A percentile compares a stretch with the other conserved stretches of the same genome.
phyloP scores from a whole-genome alignment of 805 yeast genomes.

The Kluyveromyces nonfermentans region DNA sequence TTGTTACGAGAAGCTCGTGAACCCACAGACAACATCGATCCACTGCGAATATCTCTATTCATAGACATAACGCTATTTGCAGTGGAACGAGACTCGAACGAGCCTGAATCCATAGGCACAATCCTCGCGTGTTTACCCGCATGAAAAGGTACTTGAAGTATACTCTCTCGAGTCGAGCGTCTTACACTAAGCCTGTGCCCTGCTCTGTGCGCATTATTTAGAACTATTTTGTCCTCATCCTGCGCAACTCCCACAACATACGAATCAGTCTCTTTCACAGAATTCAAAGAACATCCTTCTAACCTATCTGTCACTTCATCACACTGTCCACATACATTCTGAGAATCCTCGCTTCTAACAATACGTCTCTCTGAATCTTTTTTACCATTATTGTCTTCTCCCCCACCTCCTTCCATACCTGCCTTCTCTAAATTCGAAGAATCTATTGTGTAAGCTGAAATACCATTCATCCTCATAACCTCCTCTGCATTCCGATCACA shows the following conservation, averaged over 20 bases:
- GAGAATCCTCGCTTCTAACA: not conserved
- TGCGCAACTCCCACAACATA: not conserved
- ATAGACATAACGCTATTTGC: constrained; percentile 3
- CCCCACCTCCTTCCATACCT: not conserved
- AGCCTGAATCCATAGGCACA: constrained; percentile 19
- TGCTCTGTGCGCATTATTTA: constrained; percentile 24
- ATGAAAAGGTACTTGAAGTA: constrained; percentile 26
- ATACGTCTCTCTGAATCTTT: not conserved
- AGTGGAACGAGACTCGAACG: constrained; percentile 7
- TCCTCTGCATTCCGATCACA: not conserved
- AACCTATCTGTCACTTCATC: no score
- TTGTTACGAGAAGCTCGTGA: not conserved
- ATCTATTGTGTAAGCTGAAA: not conserved
- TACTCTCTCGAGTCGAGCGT: constrained; percentile 18
- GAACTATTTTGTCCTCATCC: constrained; percentile 24
- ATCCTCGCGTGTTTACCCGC: constrained; percentile 30
- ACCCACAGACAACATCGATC: not conserved
- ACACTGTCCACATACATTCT: no score
- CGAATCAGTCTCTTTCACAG: not conserved
- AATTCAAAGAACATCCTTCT: not conserved
- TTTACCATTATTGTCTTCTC: not conserved
- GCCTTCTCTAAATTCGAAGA: not conserved
- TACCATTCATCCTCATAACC: not conserved
- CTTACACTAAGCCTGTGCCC: constrained; percentile 11
- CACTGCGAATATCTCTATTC: not conserved